Evolutionary conservation across 2,329 filamentous ascomycete species (phyloP), one percentile per base, ranked within the genome.

Genomic region (Orbilia javanica): DNA sequence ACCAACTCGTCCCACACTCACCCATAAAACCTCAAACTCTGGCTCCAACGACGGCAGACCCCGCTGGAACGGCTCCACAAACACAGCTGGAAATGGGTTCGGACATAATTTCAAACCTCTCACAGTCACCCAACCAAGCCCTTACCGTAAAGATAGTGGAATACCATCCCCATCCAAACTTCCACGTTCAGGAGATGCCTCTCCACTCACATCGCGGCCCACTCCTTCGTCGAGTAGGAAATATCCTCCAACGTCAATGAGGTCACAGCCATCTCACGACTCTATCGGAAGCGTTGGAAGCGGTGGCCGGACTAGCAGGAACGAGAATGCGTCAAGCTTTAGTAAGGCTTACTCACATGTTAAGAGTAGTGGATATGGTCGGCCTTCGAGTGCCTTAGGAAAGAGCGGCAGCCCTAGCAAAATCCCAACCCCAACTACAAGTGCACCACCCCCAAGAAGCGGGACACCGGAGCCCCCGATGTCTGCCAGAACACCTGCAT

Each of bases 51-150:
- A 88, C 72, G 86, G 88, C 71, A 89, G 91, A 63, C 93, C 93
- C 2, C 88, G 90, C 73, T 96, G 93, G 93, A 95, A 90, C 82
- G 82, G 82, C 10, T 92, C 90, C 31, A 89, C 90, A 4, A 93
- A 91, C 81, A 88, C 88, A 3, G 85, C 85, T 5, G 88, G 90
- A 78, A 85, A 90, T n/a, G 87, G 91, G 34, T 88, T 89, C n/a
- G 90, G 90, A 27, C 90, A 92, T 83, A 89, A 89, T 82, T 91
- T 90, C 84, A 91, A 89, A 81, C 88, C 90, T 10, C 84, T 91
- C 10, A 88, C 84, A 39, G 84, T 89, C 52, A 90, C 88, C 5
- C 89, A 88, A 0, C 88, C 89, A 0, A 90, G 88, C 79, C 65
- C 75, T 10, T 55, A 60, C 20, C 75, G 75, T 18, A 53, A 44